Conservation (phyloP, 441 rosid species). For the Viola pubescens region DNA sequence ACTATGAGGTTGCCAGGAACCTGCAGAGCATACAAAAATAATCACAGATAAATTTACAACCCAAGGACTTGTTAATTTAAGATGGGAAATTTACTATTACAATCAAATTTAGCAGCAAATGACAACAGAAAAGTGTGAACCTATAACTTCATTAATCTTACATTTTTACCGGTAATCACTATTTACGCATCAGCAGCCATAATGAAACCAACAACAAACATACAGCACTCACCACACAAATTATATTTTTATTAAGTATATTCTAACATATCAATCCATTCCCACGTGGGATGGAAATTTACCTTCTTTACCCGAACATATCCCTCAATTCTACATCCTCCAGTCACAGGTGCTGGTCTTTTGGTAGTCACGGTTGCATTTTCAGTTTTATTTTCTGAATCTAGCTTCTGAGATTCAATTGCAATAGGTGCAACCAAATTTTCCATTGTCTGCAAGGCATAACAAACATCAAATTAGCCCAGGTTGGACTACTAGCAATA, state of each 20-base stretch:
- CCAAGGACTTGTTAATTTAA: background rate
- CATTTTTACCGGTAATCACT: background rate
- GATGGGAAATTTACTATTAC: background rate
- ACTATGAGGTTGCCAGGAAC: constrained; percentile 92
- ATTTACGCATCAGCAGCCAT: background rate
- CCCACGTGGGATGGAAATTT: constrained; percentile 3
- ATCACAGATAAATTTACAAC: background rate
- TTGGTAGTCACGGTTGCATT: constrained; percentile 30
- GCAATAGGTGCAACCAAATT: constrained; percentile 61
- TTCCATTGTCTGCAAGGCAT: constrained; percentile 63
- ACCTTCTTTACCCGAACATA: constrained; percentile 98
- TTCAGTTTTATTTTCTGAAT: constrained; percentile 41
- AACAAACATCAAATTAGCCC: constrained; percentile 19
- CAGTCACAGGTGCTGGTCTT: constrained; percentile 85
- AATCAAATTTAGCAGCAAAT: background rate
- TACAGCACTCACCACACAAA: background rate
- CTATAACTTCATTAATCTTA: background rate
- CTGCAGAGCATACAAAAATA: constrained; percentile 32
- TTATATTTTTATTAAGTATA: no score
- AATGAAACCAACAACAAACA: background rate
- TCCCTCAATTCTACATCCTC: constrained; percentile 98
- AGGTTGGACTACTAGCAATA: constrained; percentile 1
- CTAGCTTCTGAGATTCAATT: constrained; percentile 41
- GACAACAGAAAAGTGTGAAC: background rate
- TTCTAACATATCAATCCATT: no score